Evolutionary conservation across 1,284 basidiomycete species (phyloP), one percentile per base, ranked within the genome.

Genomic region (Coniophora puteana): DNA sequence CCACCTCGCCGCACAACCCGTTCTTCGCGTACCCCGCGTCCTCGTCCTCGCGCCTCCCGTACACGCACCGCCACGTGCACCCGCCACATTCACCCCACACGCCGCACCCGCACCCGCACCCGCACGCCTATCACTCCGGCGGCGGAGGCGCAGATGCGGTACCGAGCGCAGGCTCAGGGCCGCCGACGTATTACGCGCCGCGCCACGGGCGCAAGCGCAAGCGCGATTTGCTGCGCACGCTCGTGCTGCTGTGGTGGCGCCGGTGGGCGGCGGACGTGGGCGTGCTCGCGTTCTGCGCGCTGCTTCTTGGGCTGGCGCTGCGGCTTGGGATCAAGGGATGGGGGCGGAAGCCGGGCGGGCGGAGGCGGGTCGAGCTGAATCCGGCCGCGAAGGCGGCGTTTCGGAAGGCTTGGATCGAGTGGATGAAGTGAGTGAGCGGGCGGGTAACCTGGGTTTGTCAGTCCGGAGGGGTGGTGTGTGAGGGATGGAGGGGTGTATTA

Each of bases 21-120:
- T 91, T 84, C 63, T 92, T 80, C 52, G 89, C 89, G n/a, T 93
- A 93, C 59, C 87, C 90, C 0, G 63, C 69, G 35, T 62, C 64
- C 40, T 54, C 64, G 33, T 58, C 65, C 27, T 56, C 58, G 38
- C 55, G 64, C 25, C 60, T 50, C 13, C 55, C 57, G 17, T 62
- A 42, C 33, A 63, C 4, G 53, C 61, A 38, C 66, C 75, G 33
- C 57, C 67, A 35, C 63, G 80, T 49, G n/a, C n/a, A n/a, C n/a
- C n/a, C n/a, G n/a, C n/a, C n/a, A n/a, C n/a, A n/a, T n/a, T n/a
- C n/a, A n/a, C n/a, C n/a, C n/a, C n/a, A n/a, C n/a, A n/a, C n/a
- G n/a, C n/a, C n/a, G n/a, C n/a, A n/a, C n/a, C n/a, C n/a, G n/a
- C n/a, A n/a, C n/a, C n/a, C n/a, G n/a, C n/a, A n/a, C n/a, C n/a